Conservation (phyloP, 169 alveolate species). For the Babesia ovata region DNA sequence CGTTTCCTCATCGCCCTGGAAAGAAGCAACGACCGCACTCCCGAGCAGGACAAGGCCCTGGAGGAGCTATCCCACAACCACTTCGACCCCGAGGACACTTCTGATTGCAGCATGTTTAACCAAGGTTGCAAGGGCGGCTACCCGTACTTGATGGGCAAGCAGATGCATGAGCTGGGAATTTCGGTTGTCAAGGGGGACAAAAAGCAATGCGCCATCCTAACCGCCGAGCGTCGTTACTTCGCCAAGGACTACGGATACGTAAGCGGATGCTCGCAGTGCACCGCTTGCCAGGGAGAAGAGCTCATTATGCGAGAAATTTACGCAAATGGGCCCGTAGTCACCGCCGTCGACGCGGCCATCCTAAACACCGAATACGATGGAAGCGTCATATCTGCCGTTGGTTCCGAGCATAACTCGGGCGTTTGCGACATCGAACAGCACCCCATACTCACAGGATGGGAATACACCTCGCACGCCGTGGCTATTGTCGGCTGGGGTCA, state of each 20-base stretch:
- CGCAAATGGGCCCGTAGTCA: constrained; percentile 83
- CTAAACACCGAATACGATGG: constrained; percentile 67
- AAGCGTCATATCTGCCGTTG: constrained; percentile 25
- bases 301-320: constrained; percentile 81
- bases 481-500: constrained; percentile 90
- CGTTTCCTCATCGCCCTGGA: constrained; percentile 82
- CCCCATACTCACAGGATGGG: constrained; percentile 80
- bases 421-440: constrained; percentile 41
- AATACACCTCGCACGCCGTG: constrained; percentile 88
- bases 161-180: constrained; percentile 83
- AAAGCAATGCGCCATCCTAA: constrained; percentile 16
- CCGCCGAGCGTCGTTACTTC: constrained; percentile 48
- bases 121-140: constrained; percentile 92
- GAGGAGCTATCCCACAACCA: constrained; percentile 24
- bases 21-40: constrained; percentile 45
- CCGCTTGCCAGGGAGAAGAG: constrained; percentile 72
- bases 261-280: constrained; percentile 85
- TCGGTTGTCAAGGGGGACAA: constrained; percentile 5
- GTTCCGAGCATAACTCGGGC: constrained; percentile 40
- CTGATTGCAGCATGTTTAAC: constrained; percentile 68
- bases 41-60: constrained; percentile 17
- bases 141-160: constrained; percentile 87
- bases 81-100: constrained; percentile 42
- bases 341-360: constrained; percentile 82
- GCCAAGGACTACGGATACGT: constrained; percentile 81